Conservation (phyloP, 2,329 filamentous ascomycete species). For the Sarocladiaceae sp. region DNA sequence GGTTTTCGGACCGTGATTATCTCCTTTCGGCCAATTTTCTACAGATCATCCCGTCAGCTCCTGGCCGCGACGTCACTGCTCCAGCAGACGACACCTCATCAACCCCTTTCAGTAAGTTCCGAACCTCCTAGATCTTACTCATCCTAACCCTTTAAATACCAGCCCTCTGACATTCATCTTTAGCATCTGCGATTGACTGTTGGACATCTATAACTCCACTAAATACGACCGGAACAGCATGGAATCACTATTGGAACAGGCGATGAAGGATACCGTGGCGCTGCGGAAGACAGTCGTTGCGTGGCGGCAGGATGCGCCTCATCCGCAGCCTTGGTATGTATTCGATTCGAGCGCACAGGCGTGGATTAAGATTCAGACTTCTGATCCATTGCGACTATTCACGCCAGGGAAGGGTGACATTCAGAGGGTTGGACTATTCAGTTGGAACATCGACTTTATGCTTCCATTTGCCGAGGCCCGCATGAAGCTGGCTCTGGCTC, state of each 20-base stretch:
- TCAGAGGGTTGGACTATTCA: conserved; percentile 22
- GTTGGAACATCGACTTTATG: conserved; percentile 33
- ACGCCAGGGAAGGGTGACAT: conserved; percentile 8
- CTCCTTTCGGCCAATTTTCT: too few species aligned
- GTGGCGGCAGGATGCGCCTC: conserved; percentile 13
- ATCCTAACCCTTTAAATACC: too few species aligned
- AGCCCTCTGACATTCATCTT: too few species aligned
- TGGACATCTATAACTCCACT: too few species aligned
- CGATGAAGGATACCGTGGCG: conserved; percentile 13
- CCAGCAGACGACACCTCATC: too few species aligned
- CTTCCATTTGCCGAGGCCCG: conserved; percentile 22
- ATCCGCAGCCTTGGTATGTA: conserved; percentile 11
- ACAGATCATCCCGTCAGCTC: too few species aligned
- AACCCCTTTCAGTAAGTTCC: too few species aligned
- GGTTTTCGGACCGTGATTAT: too few species aligned
- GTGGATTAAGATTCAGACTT: neutral
- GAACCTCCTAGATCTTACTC: too few species aligned
- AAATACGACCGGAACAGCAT: too few species aligned
- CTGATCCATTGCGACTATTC: neutral
- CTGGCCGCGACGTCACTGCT: too few species aligned
- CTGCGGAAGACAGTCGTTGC: conserved; percentile 12
- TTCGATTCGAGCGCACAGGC: neutral
- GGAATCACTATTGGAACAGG: conserved; percentile 10
- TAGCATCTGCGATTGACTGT: too few species aligned
- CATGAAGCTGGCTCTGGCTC: conserved; percentile 25